Base-by-base conservation (phyloP, 768 basidiomycete species). In the Lactifluus subvellereus region DNA sequence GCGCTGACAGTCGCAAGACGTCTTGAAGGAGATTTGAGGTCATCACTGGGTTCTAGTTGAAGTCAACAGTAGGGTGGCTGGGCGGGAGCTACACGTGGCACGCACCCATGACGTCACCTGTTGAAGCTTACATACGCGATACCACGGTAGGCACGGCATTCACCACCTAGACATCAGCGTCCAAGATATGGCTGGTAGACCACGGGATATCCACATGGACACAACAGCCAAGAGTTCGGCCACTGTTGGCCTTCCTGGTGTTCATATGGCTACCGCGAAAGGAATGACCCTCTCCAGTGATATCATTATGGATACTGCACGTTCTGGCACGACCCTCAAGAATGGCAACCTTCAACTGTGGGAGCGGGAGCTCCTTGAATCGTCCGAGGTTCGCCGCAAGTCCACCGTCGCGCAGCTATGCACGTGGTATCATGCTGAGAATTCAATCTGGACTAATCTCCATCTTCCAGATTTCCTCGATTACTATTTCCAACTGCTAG, bases 341-440 rank as follows among this genome's bases (percentile, higher is more conserved):
- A 77, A 79, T 50, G 66, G 70, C 0, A 82, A 80, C 9, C 78
- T 86, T 54, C 79, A 91, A 72, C 74, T 86, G 20, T 94, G 94
- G 93, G 94, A 99, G 75, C 82, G 81, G 66, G 88, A 93, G 68
- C 78, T 97, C 40, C 71, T 97, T 50, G 87, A 91, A 43, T 94
- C 84, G 63, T 73, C 86, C 14, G 97, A 98, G 73, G 88, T 98
- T 57, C 92, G 85, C 74, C 84, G 97, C 59, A 98, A 99, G 74
- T 90, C 96, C 1, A 98, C 95, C 1, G 93, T 99, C 10, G 94
- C 95, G 20, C 97, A 99, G 72, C 84, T 99, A 51, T 99, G 94
- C 95, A 72, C 70, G 87, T 79, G 40, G 27, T 57, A 56, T 38
- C 53, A 54, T 67, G 66, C 11, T 14, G 9, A 33, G 7, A 14